These are phyloP conservation scores for Pythium myriotylum DNA, from an alignment of 352 stramenopile genomes.

Conservation along the genomic window DNA sequence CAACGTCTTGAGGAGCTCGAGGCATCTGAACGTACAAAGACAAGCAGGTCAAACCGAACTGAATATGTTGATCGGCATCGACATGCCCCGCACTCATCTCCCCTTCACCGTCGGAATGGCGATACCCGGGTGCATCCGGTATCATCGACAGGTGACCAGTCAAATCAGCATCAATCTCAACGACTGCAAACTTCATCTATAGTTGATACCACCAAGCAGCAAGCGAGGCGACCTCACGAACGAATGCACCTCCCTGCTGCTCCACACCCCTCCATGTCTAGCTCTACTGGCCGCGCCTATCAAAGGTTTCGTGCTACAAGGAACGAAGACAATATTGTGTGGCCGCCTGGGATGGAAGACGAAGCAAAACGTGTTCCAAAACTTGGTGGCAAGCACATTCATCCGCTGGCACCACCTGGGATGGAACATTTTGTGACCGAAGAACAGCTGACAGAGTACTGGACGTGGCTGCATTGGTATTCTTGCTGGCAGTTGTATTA, in stretches of 20 bases:
- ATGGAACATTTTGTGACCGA: conserved; percentile 59
- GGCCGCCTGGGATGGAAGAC: conserved; percentile 58
- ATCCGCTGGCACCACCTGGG: conserved; percentile 47
- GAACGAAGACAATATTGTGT: conserved; percentile 25
- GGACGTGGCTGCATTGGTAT: conserved; percentile 72
- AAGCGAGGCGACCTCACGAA: background rate
- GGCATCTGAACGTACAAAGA: no score
- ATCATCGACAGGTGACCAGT: no score
- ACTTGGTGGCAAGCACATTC: conserved; percentile 24
- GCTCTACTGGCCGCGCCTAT: background rate
- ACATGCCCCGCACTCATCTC: no score
- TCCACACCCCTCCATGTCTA: conserved; percentile 8
- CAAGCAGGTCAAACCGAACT: no score
- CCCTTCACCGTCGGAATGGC: no score
- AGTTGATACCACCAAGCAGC: no score
- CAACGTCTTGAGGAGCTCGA: no score
- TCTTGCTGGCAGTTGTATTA: conserved; percentile 72
- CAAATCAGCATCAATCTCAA: no score
- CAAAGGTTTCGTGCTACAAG: conserved; percentile 3
- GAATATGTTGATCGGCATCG: no score
- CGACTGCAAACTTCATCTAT: no score
- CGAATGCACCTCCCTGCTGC: background rate
- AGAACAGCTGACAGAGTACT: conserved; percentile 57
- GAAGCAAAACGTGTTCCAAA: conserved; percentile 28
- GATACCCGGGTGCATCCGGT: no score